Evolutionary conservation across 2,329 filamentous ascomycete genomes (phyloP).

Genomic region (Aureobasidium subglaciale): DNA sequence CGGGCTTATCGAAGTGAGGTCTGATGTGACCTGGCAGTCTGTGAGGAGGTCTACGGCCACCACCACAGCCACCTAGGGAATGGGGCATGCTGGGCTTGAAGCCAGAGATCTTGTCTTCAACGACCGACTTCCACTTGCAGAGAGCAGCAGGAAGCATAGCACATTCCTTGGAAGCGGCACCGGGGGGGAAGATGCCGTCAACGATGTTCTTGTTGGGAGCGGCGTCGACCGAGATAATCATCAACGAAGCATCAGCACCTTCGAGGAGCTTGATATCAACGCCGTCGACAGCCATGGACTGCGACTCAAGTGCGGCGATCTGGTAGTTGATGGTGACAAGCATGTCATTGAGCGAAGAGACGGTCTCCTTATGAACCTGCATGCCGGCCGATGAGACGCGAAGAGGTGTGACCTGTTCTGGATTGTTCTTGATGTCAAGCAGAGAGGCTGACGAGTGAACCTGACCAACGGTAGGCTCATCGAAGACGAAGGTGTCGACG

Average conservation of each 20-base stretch:
- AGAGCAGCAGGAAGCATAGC: constrained; percentile 36
- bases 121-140: constrained; percentile 50
- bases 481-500: constrained; percentile 12
- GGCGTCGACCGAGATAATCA: constrained; percentile 45
- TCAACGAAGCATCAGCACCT: constrained; percentile 47
- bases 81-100: constrained; percentile 26
- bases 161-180: constrained; percentile 27
- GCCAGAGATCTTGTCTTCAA: constrained; percentile 40
- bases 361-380: constrained; percentile 37
- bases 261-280: constrained; percentile 58
- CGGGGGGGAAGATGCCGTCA: constrained; percentile 15
- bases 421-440: constrained; percentile 21
- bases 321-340: constrained; percentile 50
- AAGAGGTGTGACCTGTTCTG: constrained; percentile 27
- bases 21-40: constrained; percentile 24
- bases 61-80: constrained; percentile 22
- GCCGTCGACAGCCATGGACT: constrained; percentile 44
- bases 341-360: constrained; percentile 46
- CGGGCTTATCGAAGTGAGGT: constrained; percentile 15
- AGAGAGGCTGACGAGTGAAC: constrained; percentile 21
- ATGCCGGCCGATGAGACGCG: constrained; percentile 27
- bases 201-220: constrained; percentile 23
- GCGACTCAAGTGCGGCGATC: constrained; percentile 52
- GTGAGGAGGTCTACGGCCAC: constrained; percentile 17
- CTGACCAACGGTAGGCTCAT: constrained; percentile 21